Percentiles rank a stretch among this genome's conserved stretches.
phyloP scores from a whole-genome alignment of 495 filamentous ascomycete species.

The Talaromyces trachyspermus region DNA sequence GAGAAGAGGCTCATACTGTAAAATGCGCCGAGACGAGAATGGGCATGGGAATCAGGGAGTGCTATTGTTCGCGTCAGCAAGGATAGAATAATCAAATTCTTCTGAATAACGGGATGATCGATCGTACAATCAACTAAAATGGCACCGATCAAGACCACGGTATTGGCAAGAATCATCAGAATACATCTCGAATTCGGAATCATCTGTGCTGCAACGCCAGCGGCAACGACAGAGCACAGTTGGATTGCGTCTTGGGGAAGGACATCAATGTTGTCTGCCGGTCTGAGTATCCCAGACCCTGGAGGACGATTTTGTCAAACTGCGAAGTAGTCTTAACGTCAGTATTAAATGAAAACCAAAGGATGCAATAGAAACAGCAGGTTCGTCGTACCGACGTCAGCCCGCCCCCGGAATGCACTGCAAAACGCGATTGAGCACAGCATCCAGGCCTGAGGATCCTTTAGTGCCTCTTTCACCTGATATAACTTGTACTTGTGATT shows the following conservation, averaged over 20 bases:
- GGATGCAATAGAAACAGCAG: neutral
- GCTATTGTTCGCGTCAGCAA: neutral
- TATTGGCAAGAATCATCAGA: slow-evolving; percentile 8
- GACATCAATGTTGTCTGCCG: slow-evolving; percentile 6
- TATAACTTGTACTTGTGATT: slow-evolving; percentile 9
- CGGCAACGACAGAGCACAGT: neutral
- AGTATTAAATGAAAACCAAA: neutral
- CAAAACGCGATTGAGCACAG: slow-evolving; percentile 5
- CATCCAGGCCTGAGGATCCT: slow-evolving; percentile 9
- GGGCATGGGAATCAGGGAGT: neutral
- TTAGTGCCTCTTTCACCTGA: slow-evolving; percentile 9
- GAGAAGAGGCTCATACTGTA: neutral
- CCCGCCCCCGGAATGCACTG: slow-evolving; percentile 11
- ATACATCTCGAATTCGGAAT: slow-evolving; percentile 5
- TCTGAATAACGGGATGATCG: neutral
- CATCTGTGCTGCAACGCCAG: slow-evolving; percentile 4
- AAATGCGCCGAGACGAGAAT: neutral
- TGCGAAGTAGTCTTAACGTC: too few relatives aligned
- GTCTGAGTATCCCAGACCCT: slow-evolving; percentile 12
- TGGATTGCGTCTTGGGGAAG: slow-evolving; percentile 12
- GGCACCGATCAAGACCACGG: slow-evolving; percentile 8
- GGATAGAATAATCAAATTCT: neutral
- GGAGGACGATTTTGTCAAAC: slow-evolving; percentile 13
- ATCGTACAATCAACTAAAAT: slow-evolving; percentile 7
- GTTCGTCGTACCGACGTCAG: slow-evolving; percentile 8